These are phyloP conservation scores for Ramularia endophylla DNA, from an alignment of 2,329 filamentous ascomycete genomes.

Conservation along the genomic window DNA sequence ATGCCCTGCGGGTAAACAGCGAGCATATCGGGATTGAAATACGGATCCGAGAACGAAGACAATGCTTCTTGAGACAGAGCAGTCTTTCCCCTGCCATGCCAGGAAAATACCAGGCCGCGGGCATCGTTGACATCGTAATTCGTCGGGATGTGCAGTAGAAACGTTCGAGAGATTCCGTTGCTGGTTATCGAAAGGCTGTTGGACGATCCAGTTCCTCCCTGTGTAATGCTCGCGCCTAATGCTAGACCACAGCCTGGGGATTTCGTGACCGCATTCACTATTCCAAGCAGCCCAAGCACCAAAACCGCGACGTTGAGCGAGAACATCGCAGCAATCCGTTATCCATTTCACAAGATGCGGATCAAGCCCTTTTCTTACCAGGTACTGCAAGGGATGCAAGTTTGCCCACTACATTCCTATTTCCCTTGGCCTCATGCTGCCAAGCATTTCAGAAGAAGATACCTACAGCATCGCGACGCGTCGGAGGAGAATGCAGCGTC, in stretches of 20 bases:
- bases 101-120: slow-evolving; percentile 42
- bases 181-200: slow-evolving; percentile 19
- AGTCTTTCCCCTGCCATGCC: slow-evolving; percentile 38
- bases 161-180: slow-evolving; percentile 25
- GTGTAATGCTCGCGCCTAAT: slow-evolving; percentile 12
- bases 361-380: too few relatives aligned
- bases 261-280: slow-evolving; percentile 5
- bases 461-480: too few relatives aligned
- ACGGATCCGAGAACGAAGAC: slow-evolving; percentile 40
- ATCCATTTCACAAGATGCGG: too few relatives aligned
- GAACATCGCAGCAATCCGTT: too few relatives aligned
- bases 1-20: slow-evolving; percentile 42
- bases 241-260: slow-evolving; percentile 22
- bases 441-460: too few relatives aligned
- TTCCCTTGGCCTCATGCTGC: too few relatives aligned
- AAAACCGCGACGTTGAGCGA: background rate
- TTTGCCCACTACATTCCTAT: too few relatives aligned
- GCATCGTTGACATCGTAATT: slow-evolving; percentile 35
- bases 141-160: slow-evolving; percentile 35
- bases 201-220: slow-evolving; percentile 15
- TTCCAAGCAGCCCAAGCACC: slow-evolving; percentile 1
- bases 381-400: too few relatives aligned
- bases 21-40: slow-evolving; percentile 40
- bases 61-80: slow-evolving; percentile 36
- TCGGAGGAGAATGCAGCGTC: too few relatives aligned